These are phyloP conservation scores for Strigomonas galati DNA, from an alignment of 208 protist species.

Conservation along the genomic window DNA sequence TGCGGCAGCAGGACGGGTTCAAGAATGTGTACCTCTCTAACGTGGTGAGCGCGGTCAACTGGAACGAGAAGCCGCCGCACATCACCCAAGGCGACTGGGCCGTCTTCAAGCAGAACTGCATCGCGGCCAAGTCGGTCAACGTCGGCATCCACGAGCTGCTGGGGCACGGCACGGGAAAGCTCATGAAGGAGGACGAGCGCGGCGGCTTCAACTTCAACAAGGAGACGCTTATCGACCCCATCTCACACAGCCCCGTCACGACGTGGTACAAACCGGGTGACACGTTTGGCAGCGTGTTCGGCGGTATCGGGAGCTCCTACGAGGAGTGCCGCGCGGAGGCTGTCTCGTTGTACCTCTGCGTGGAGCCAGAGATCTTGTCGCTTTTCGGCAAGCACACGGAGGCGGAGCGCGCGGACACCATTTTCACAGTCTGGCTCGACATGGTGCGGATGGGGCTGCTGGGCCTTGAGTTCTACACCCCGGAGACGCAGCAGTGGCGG, in stretches of 20 bases:
- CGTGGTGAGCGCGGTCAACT: slow-evolving; percentile 64
- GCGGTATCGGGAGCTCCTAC: slow-evolving; percentile 58
- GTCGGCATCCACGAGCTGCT: slow-evolving; percentile 93
- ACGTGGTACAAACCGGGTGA: slow-evolving; percentile 88
- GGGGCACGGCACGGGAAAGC: slow-evolving; percentile 91
- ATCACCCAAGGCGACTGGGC: slow-evolving; percentile 76
- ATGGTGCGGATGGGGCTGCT: slow-evolving; percentile 91
- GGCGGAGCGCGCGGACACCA: slow-evolving; percentile 35
- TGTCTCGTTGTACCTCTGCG: slow-evolving; percentile 84
- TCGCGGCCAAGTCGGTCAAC: slow-evolving; percentile 84
- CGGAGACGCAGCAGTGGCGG: slow-evolving; percentile 76
- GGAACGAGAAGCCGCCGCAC: slow-evolving; percentile 69
- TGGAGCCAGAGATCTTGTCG: slow-evolving; percentile 51
- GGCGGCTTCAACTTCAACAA: slow-evolving; percentile 82
- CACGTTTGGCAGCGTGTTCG: slow-evolving; percentile 85
- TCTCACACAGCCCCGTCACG: slow-evolving; percentile 61
- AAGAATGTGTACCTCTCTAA: slow-evolving; percentile 94
- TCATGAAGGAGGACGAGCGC: slow-evolving; percentile 53
- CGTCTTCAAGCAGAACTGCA: slow-evolving; percentile 58
- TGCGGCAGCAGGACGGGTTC: slow-evolving; percentile 87
- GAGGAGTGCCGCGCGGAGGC: slow-evolving; percentile 92
- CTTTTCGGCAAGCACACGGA: slow-evolving; percentile 50
- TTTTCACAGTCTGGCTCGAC: slow-evolving; percentile 90
- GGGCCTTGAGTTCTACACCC: slow-evolving; percentile 90
- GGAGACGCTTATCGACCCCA: slow-evolving; percentile 51